Conservation (phyloP, 768 basidiomycete genomes). For the Hericium coralloides region DNA sequence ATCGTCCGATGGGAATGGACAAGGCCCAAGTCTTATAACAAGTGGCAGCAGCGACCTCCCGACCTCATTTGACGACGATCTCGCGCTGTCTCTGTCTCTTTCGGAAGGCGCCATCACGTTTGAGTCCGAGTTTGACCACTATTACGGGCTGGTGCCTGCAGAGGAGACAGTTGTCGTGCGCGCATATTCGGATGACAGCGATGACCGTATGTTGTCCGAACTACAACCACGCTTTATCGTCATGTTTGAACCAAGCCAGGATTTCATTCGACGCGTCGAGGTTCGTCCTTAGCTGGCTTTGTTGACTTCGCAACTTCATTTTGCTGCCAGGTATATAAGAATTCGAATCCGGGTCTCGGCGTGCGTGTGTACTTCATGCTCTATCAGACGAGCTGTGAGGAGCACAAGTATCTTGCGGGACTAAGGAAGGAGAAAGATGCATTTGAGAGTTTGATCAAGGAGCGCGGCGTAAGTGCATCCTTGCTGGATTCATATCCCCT, state of each 20-base stretch:
- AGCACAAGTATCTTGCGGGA: conserved; percentile 88
- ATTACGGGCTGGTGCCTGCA: conserved; percentile 72
- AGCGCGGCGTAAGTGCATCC: conserved; percentile 60
- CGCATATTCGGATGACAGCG: conserved; percentile 85
- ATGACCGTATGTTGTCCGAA: conserved; percentile 82
- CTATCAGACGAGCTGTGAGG: conserved; percentile 90
- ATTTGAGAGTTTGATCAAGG: conserved; percentile 87
- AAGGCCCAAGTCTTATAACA: too few species aligned
- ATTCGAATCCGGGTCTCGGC: conserved; percentile 69
- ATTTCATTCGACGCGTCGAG: conserved; percentile 89
- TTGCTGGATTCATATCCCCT: too few species aligned
- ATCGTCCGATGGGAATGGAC: neutral
- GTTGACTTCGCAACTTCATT: neutral
- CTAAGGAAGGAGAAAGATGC: conserved; percentile 89
- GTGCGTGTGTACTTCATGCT: conserved; percentile 93
- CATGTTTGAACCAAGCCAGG: conserved; percentile 91
- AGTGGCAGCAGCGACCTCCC: neutral
- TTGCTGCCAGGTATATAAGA: conserved; percentile 68
- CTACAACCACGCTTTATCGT: conserved; percentile 87
- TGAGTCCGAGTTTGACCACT: conserved; percentile 52
- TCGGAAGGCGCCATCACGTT: conserved; percentile 8
- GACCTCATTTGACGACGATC: conserved; percentile 28
- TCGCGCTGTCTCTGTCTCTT: conserved; percentile 18
- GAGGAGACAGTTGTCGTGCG: conserved; percentile 81
- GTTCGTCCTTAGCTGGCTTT: conserved; percentile 29